A percentile compares a stretch with the other conserved stretches of the same genome.
Conservation (phyloP, 176 grass and related monocot species). For the Pontederia paniculata region DNA sequence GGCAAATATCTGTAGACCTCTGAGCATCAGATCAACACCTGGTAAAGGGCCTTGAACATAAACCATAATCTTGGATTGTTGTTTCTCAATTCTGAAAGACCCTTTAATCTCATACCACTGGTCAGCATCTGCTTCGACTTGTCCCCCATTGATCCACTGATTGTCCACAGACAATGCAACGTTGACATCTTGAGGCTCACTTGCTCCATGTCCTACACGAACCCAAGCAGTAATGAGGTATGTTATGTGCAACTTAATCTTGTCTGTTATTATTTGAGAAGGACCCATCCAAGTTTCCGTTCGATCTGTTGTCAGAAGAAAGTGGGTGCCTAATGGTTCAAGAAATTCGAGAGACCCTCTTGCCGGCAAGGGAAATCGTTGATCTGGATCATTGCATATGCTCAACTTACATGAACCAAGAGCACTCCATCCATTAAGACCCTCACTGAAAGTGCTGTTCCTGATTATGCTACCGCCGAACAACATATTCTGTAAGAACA, state of each 20-base stretch:
- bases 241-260: slow-evolving; percentile 60
- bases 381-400: slow-evolving; percentile 39
- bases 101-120: slow-evolving; percentile 29
- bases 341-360: slow-evolving; percentile 16
- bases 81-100: slow-evolving; percentile 38
- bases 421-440: slow-evolving; percentile 68
- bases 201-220: slow-evolving; percentile 44
- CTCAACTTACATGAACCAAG: slow-evolving; percentile 73
- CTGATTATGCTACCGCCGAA: slow-evolving; percentile 63
- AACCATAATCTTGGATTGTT: slow-evolving; percentile 31
- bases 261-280: slow-evolving; percentile 82
- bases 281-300: slow-evolving; percentile 92
- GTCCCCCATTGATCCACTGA: slow-evolving; percentile 41
- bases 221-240: slow-evolving; percentile 86
- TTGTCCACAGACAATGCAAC: slow-evolving; percentile 61
- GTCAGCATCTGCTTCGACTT: slow-evolving; percentile 18
- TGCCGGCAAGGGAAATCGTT: slow-evolving; percentile 38
- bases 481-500: slow-evolving; percentile 50
- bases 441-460: slow-evolving; percentile 37
- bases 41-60: slow-evolving; percentile 37
- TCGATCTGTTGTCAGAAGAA: slow-evolving; percentile 53
- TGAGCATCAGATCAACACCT: slow-evolving; percentile 38
- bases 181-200: slow-evolving; percentile 59
- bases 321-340: slow-evolving; percentile 35
- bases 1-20: slow-evolving; percentile 28